Evolutionary conservation across 1,284 basidiomycete genomes (phyloP).

Genomic region (Austropuccinia psidii): DNA sequence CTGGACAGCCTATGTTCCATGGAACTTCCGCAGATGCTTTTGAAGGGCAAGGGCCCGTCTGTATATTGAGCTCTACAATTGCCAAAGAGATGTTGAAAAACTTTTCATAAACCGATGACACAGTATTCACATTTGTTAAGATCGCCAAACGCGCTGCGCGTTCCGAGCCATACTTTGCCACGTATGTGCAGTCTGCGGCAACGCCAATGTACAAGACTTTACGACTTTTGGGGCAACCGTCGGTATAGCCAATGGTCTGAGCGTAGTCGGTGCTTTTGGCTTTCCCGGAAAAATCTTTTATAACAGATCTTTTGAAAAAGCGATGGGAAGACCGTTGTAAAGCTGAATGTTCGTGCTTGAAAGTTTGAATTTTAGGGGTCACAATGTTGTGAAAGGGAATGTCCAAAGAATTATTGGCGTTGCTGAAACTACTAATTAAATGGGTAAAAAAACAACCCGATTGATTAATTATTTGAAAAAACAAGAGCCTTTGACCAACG

Average conservation of each 20-base stretch:
- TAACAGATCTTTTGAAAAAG: slow-evolving; percentile 40
- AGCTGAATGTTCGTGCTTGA: no score
- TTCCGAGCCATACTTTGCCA: slow-evolving; percentile 38
- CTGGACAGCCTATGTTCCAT: slow-evolving; percentile 44
- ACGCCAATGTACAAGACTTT: slow-evolving; percentile 44
- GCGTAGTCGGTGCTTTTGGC: slow-evolving; percentile 31
- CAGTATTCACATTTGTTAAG: slow-evolving; percentile 44
- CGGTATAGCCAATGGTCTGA: slow-evolving; percentile 41
- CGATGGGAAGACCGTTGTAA: no score
- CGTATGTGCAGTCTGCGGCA: slow-evolving; percentile 46
- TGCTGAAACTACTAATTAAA: no score
- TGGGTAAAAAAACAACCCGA: no score
- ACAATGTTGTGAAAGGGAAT: no score
- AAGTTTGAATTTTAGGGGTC: no score
- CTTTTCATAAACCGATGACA: slow-evolving; percentile 42
- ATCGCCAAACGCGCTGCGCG: slow-evolving; percentile 33
- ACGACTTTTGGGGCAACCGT: slow-evolving; percentile 42
- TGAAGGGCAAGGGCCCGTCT: slow-evolving; percentile 40
- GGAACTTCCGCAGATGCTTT: slow-evolving; percentile 38
- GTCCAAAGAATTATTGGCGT: no score
- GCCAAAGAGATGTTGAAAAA: slow-evolving; percentile 45
- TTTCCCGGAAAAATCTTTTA: slow-evolving; percentile 4
- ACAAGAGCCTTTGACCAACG: no score
- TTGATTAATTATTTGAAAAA: no score
- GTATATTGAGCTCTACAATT: slow-evolving; percentile 44